Evolutionary conservation across 805 yeast species (phyloP).

Genomic region (Tetrapisispora phaffii): DNA sequence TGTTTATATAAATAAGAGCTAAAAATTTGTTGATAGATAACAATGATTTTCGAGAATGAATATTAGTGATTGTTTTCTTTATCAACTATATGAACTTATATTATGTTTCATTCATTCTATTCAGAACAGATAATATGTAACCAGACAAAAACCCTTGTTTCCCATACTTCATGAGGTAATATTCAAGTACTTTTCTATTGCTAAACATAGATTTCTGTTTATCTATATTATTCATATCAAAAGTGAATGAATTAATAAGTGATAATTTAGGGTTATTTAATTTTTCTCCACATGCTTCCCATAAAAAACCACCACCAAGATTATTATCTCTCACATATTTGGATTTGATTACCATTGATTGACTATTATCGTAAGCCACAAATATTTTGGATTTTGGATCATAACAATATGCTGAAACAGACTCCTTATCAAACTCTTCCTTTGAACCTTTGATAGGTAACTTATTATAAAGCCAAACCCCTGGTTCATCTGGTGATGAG

Average conservation of each 20-base stretch:
- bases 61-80: no score
- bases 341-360: slow-evolving; percentile 48
- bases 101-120: background rate
- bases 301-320: slow-evolving; percentile 85
- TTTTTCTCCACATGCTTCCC: slow-evolving; percentile 84
- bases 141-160: slow-evolving; percentile 11
- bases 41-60: no score
- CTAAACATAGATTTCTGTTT: slow-evolving; percentile 11
- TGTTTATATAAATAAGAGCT: no score
- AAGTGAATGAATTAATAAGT: slow-evolving; percentile 38
- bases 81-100: no score
- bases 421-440: slow-evolving; percentile 43
- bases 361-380: slow-evolving; percentile 57
- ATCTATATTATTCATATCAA: slow-evolving; percentile 13
- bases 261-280: slow-evolving; percentile 29
- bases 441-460: slow-evolving; percentile 38
- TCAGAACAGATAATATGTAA: background rate
- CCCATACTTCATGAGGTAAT: slow-evolving; percentile 15
- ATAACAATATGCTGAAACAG: slow-evolving; percentile 48
- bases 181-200: slow-evolving; percentile 9
- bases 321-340: slow-evolving; percentile 37
- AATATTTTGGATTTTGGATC: slow-evolving; percentile 32
- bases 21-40: no score
- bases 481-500: slow-evolving; percentile 38
- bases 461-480: slow-evolving; percentile 45